Percentiles rank a stretch among this genome's conserved stretches.
Conservation (phyloP, 2,329 filamentous ascomycete species). For the Orbilia ellipsospora region DNA sequence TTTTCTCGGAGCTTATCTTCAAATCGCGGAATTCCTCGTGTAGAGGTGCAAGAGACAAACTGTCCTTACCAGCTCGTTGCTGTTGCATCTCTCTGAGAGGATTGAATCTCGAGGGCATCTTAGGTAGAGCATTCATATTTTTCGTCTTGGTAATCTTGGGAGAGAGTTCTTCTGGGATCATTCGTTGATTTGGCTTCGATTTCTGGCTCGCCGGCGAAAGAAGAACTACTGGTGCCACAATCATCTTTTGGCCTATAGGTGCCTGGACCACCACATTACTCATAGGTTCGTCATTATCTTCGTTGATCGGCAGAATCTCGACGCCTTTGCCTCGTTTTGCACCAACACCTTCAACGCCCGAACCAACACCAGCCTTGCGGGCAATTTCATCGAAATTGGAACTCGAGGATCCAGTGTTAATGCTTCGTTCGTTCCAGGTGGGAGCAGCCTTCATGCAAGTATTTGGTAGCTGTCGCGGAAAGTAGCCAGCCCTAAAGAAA, state of each 20-base stretch:
- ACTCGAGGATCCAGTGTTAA: conserved; percentile 53
- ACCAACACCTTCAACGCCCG: conserved; percentile 57
- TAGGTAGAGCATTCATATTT: conserved; percentile 33
- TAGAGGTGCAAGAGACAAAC: conserved; percentile 41
- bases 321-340: conserved; percentile 55
- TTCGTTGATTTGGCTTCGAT: conserved; percentile 41
- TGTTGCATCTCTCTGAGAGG: conserved; percentile 51
- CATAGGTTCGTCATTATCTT: conserved; percentile 46
- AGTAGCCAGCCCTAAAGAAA: conserved; percentile 81
- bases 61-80: conserved; percentile 48
- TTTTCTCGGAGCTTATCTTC: conserved; percentile 55
- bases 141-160: conserved; percentile 53
- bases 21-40: conserved; percentile 54
- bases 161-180: conserved; percentile 54
- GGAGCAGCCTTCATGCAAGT: conserved; percentile 65
- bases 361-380: conserved; percentile 57
- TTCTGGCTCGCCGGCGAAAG: conserved; percentile 49
- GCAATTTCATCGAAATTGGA: conserved; percentile 58
- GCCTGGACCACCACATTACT: conserved; percentile 50
- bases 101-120: conserved; percentile 50
- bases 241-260: conserved; percentile 50
- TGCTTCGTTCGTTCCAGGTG: conserved; percentile 61
- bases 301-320: conserved; percentile 49
- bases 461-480: conserved; percentile 69
- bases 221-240: conserved; percentile 51